Evolutionary conservation across 2,329 filamentous ascomycete genomes (phyloP), one percentile per base, ranked within the genome.

Genomic region (Mycosphaerella arachidis): DNA sequence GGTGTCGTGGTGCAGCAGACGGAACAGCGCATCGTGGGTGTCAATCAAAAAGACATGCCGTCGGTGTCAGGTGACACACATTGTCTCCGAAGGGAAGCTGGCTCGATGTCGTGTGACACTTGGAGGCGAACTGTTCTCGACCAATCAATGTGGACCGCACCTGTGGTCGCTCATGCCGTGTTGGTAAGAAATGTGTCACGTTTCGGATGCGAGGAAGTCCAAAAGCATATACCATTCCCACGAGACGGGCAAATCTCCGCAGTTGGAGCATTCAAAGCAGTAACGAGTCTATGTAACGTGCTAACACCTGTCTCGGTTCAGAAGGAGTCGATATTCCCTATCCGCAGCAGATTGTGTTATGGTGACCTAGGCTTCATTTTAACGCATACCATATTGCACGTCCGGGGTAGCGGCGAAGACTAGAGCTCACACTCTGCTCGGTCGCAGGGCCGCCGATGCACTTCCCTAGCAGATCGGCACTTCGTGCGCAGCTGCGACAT

Each of bases 11-110:
- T 53, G 58, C 62, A 58, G 56, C 55, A 33, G 33, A 51, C 55
- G 59, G 58, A 56, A 64, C 63, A 66, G 56, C 61, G 63, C 63
- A 64, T 55, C 55, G 40, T 48, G 33, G n/a, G 43, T 29, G 45
- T 45, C 40, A 45, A 43, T 54, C 18, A 35, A 35, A 40, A 51
- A 53, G 62, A 61, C 64, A 66, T 61, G 43, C 35, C n/a, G 35
- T 52, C 20, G 8, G 40, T 55, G 48, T 64, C 64, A 61, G 55
- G 56, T 66, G 64, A 66, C 31, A 57, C 55, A 7, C 18, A 13
- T 24, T 24, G 24, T 24, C 24, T 24, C 24, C 24, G 24, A 24
- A 24, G 24, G 24, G 24, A 24, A 24, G 24, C 24, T 24, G 24
- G 24, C 27, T 43, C 40, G 40, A 53, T 16, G 52, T 30, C 20